phyloP scores from a whole-genome alignment of 2,329 filamentous ascomycete species.

The Fusarium sp. region DNA sequence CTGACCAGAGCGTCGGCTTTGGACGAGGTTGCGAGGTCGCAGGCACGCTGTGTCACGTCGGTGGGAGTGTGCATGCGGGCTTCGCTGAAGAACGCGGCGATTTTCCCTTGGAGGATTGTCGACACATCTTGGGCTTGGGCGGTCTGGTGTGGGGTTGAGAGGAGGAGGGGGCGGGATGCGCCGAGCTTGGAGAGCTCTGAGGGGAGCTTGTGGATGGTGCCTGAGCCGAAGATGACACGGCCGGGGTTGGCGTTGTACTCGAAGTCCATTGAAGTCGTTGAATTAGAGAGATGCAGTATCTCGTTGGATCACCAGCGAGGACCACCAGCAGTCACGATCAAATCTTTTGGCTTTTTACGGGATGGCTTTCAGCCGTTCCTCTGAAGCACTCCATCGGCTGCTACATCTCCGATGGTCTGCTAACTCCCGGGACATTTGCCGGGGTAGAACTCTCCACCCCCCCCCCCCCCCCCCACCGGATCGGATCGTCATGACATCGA shows the following conservation, averaged over 20 bases:
- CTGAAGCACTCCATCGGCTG: too few species aligned
- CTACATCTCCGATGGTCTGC: too few species aligned
- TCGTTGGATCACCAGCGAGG: too few species aligned
- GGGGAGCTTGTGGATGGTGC: constrained; percentile 62
- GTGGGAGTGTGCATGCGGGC: constrained; percentile 23
- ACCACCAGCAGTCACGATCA: too few species aligned
- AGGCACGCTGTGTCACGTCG: constrained; percentile 19
- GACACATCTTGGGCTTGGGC: constrained; percentile 28
- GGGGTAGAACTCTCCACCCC: too few species aligned
- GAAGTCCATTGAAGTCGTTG: constrained; percentile 48
- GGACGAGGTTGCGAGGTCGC: constrained; percentile 3
- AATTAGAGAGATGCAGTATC: too few species aligned
- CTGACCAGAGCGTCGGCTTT: constrained; percentile 3
- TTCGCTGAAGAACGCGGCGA: constrained; percentile 20
- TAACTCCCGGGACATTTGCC: too few species aligned
- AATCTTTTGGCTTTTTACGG: too few species aligned
- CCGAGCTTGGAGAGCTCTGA: constrained; percentile 58
- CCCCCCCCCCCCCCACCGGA: too few species aligned
- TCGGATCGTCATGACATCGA: too few species aligned
- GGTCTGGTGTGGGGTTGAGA: constrained; percentile 62
- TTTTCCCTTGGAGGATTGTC: constrained; percentile 15
- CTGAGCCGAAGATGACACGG: constrained; percentile 67
- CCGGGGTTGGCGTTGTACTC: constrained; percentile 65
- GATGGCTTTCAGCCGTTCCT: too few species aligned
- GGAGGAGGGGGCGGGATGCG: constrained; percentile 62